Base-by-base conservation (phyloP, 2,329 filamentous ascomycete genomes). In the Cadophora gregata region DNA sequence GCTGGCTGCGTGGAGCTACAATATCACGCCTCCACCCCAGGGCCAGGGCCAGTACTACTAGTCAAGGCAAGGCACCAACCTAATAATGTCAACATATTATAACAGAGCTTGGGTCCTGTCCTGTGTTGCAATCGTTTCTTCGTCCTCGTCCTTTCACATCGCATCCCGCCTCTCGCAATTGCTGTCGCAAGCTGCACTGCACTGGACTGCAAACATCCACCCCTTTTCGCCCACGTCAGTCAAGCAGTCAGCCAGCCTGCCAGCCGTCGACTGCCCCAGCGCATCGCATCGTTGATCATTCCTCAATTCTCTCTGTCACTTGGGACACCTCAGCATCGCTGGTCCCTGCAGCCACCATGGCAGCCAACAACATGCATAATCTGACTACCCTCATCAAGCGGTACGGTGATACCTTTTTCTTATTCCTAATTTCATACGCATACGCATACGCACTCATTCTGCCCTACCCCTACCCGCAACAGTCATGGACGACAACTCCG, bases 311-410 rank as follows among this genome's bases (percentile, higher is more conserved):
- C 45, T 53, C 66, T 64, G 64, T 70, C 70, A 70, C 63, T 67
- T 72, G 69, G 63, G 69, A 70, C 70, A 68, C 61, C 69, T 67
- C 59, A 56, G 59, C 66, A 70, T 65, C 62, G 50, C 45, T 65
- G 63, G 56, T 59, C 66, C 70, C 71, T 72, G 71, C 71, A 59
- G 64, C 58, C 56, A 72, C 56, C 70, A 94, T 94, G 91, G 87
- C 90, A 72, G 82, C 88, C 70, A 92, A 86, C 81, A 92, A 93
- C 76, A 97, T 98, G 93, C 90, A 98, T 81, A 98, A 97, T 79
- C 83, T 99, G 70, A 96, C 93, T 42, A 99, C 96, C 63, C 88
- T 99, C 76, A 97, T 99, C 83, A 99, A 99, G 87, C 89, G 96
- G 96, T 98, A 87, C 75, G 87, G 81, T 69, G 61, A 67, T 66